Percentiles rank a stretch among this genome's conserved stretches.
These are phyloP conservation scores for Pythium sukuiense DNA, from an alignment of 352 stramenopile species.

Conservation along the genomic window DNA sequence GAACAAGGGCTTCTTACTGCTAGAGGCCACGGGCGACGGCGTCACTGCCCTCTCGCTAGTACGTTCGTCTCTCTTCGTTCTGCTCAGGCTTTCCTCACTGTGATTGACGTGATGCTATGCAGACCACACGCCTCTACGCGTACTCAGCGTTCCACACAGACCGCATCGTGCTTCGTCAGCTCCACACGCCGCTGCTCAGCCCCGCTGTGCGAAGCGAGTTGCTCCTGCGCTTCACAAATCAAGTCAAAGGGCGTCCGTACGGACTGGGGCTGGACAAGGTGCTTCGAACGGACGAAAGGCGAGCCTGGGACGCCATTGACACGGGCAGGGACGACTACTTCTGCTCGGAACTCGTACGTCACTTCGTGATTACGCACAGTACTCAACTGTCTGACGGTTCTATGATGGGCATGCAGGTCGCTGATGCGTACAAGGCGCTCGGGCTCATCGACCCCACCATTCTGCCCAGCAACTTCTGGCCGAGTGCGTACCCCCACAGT, in stretches of 20 bases:
- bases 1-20: slow-evolving; percentile 37
- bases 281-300: slow-evolving; percentile 30
- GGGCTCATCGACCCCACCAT: slow-evolving; percentile 41
- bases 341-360: slow-evolving; percentile 62
- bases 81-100: neutral
- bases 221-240: slow-evolving; percentile 39
- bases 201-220: slow-evolving; percentile 43
- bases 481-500: slow-evolving; percentile 24
- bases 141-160: slow-evolving; percentile 51
- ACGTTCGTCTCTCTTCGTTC: neutral
- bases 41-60: slow-evolving; percentile 58
- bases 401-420: slow-evolving; percentile 30
- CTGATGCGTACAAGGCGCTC: slow-evolving; percentile 55
- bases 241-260: slow-evolving; percentile 40
- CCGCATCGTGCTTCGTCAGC: slow-evolving; percentile 46
- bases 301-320: neutral
- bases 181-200: slow-evolving; percentile 54
- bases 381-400: neutral
- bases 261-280: slow-evolving; percentile 53
- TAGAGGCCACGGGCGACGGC: slow-evolving; percentile 65
- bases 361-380: neutral
- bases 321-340: slow-evolving; percentile 41
- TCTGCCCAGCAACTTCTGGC: slow-evolving; percentile 58
- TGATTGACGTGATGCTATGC: slow-evolving; percentile 1
- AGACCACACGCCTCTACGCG: slow-evolving; percentile 35